A percentile compares a stretch with the other conserved stretches of the same genome.
phyloP scores from a whole-genome alignment of 2,329 filamentous ascomycete species.

The Colletotrichum higginsianum region DNA sequence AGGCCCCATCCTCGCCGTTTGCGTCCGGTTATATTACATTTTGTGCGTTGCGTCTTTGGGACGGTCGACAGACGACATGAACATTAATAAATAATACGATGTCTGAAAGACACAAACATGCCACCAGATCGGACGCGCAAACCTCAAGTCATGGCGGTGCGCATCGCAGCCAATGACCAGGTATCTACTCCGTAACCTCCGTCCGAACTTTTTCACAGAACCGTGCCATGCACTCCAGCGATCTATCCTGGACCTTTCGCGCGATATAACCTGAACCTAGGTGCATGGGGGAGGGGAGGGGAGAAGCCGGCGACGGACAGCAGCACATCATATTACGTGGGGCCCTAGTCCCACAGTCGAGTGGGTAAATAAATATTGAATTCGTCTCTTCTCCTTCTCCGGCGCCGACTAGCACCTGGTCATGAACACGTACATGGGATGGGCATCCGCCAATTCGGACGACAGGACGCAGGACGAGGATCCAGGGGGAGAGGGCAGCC shows the following conservation, averaged over 20 bases:
- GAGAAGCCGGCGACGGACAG: not conserved
- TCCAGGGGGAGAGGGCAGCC: conserved; percentile 1
- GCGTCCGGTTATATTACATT: conserved; percentile 26
- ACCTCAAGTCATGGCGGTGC: not conserved
- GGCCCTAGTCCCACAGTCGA: conserved; percentile 2
- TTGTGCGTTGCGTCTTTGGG: conserved; percentile 7
- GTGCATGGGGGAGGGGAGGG: too few relatives aligned
- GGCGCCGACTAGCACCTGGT: not conserved
- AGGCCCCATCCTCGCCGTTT: not conserved
- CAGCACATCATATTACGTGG: not conserved
- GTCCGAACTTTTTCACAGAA: not conserved
- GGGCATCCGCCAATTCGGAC: not conserved
- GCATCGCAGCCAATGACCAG: not conserved
- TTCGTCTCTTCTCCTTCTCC: not conserved
- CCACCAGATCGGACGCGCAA: not conserved
- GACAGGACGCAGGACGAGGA: conserved; percentile 2
- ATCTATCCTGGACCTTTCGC: not conserved
- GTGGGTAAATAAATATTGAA: conserved; percentile 13
- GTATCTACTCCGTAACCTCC: not conserved
- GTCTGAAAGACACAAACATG: too few relatives aligned
- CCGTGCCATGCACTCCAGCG: conserved; percentile 3
- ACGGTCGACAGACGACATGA: not conserved
- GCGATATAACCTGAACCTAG: not conserved
- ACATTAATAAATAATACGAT: too few relatives aligned
- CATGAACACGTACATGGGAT: not conserved